Conservation (phyloP, 2,329 filamentous ascomycete genomes). For the Sordariomycetes sp. region DNA sequence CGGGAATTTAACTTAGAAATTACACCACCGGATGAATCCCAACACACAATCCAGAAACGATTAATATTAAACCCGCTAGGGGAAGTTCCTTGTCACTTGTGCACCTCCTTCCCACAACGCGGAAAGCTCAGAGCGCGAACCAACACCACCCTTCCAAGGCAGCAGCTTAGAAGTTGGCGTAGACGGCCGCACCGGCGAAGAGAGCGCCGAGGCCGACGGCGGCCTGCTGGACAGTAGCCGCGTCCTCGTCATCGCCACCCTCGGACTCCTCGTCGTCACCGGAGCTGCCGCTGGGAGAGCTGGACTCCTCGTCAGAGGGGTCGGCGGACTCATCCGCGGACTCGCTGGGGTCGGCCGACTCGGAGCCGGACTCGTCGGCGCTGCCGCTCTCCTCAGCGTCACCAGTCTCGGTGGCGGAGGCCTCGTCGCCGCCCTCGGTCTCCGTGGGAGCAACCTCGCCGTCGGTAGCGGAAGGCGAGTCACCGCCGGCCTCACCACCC, state of each 20-base stretch:
- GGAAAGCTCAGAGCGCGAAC: background rate
- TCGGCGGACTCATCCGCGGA: background rate
- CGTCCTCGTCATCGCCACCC: background rate
- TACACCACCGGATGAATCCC: background rate
- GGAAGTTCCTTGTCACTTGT: background rate
- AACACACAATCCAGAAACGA: background rate
- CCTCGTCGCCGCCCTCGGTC: background rate
- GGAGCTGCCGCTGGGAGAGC: background rate
- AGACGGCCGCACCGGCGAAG: conserved; percentile 32
- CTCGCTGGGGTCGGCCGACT: background rate
- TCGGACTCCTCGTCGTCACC: background rate
- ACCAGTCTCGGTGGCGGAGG: background rate
- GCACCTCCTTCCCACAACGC: background rate
- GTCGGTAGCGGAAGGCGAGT: background rate
- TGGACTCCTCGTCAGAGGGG: background rate
- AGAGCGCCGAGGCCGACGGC: conserved; percentile 33
- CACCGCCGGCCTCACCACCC: background rate
- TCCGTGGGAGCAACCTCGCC: background rate
- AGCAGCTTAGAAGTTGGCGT: conserved; percentile 29
- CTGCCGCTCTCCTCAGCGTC: background rate
- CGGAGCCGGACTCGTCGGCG: background rate
- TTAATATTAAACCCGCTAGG: background rate
- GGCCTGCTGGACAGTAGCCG: conserved; percentile 23
- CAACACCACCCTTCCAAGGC: background rate
- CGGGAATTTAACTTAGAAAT: background rate